A percentile compares a stretch with the other conserved stretches of the same genome.
phyloP scores from a whole-genome alignment of 495 filamentous ascomycete species.

The Tetracladium setigerum region DNA sequence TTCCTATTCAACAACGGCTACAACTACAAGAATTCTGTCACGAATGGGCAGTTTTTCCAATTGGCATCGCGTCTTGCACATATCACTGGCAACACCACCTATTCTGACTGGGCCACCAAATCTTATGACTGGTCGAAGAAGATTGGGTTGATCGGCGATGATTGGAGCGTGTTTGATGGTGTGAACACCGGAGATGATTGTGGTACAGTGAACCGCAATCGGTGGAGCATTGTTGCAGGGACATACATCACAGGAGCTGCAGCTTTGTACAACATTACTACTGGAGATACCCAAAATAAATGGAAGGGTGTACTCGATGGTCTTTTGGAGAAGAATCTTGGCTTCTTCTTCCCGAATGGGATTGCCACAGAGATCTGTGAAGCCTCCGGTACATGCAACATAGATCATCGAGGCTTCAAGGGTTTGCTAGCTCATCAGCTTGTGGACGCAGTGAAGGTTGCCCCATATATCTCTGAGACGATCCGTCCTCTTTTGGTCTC shows the following conservation, averaged over 20 bases:
- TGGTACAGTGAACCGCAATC: constrained; percentile 48
- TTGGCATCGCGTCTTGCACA: constrained; percentile 67
- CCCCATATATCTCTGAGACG: constrained; percentile 48
- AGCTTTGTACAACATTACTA: constrained; percentile 68
- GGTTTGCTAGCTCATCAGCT: constrained; percentile 68
- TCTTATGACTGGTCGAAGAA: constrained; percentile 61
- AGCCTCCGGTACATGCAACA: constrained; percentile 51
- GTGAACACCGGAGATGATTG: constrained; percentile 45
- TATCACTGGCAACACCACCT: constrained; percentile 71
- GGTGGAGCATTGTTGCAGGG: constrained; percentile 74
- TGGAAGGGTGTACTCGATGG: constrained; percentile 54
- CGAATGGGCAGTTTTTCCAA: constrained; percentile 75
- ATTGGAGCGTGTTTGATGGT: constrained; percentile 63
- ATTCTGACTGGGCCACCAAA: constrained; percentile 65
- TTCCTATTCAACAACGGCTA: constrained; percentile 75
- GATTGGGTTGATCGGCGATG: constrained; percentile 51
- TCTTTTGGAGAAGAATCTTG: constrained; percentile 41
- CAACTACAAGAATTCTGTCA: constrained; percentile 72
- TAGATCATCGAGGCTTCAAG: constrained; percentile 69
- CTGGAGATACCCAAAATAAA: constrained; percentile 33
- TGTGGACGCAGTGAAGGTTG: constrained; percentile 55
- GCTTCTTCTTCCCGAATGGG: constrained; percentile 50
- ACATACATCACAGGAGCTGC: constrained; percentile 67
- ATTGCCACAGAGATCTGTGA: constrained; percentile 71
- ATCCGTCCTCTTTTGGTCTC: constrained; percentile 50